Percentiles rank a stretch among this genome's conserved stretches.
Conservation (phyloP, 1,139 yeast species). For the Casaregolazyma lundiana region DNA sequence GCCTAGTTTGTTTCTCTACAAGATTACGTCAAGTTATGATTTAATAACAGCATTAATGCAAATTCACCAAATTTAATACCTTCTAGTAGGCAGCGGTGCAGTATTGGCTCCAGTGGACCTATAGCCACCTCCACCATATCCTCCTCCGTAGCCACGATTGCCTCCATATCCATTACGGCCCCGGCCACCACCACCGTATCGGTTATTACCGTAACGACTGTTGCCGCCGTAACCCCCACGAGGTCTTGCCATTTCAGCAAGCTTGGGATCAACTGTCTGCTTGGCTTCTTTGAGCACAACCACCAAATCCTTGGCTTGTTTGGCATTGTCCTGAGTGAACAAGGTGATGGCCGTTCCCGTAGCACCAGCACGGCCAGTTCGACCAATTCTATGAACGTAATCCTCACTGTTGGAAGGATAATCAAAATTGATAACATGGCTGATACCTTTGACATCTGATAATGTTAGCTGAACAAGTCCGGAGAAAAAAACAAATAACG, state of each 20-base stretch:
- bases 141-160: constrained; percentile 16
- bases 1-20: not conserved
- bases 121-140: constrained; percentile 17
- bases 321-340: constrained; percentile 82
- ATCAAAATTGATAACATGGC: constrained; percentile 88
- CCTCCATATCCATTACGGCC: constrained; percentile 25
- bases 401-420: constrained; percentile 98
- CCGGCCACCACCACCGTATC: constrained; percentile 43
- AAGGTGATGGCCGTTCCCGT: constrained; percentile 93
- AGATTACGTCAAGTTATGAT: constrained; percentile 3
- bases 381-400: constrained; percentile 92
- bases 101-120: constrained; percentile 25
- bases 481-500: constrained; percentile 2
- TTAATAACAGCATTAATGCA: not conserved
- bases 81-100: constrained; percentile 27
- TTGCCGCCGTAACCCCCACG: constrained; percentile 47
- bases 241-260: constrained; percentile 47
- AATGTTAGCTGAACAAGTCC: constrained; percentile 16
- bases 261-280: constrained; percentile 63
- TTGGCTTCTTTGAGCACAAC: constrained; percentile 94
- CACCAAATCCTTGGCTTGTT: constrained; percentile 86
- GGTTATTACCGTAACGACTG: constrained; percentile 40
- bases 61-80: constrained; percentile 18
- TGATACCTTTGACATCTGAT: constrained; percentile 93
- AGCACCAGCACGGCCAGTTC: constrained; percentile 99